Percentiles rank a stretch among this genome's conserved stretches.
phyloP scores from a whole-genome alignment of 352 stramenopile species.

The Globisporangium acanthophoron region DNA sequence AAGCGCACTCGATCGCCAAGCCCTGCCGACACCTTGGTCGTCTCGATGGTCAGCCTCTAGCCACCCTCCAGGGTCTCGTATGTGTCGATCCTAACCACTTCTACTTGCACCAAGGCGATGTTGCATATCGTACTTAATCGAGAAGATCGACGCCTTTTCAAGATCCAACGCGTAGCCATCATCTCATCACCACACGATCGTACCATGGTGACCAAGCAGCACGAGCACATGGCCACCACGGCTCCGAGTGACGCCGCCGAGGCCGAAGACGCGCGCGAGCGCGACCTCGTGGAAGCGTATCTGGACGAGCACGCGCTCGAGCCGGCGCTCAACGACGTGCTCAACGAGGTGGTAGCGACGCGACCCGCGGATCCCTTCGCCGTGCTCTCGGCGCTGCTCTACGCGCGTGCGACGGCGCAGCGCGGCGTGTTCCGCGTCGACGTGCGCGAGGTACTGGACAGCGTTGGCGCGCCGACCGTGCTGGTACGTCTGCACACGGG shows the following conservation, averaged over 20 bases:
- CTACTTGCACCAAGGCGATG: too few relatives aligned
- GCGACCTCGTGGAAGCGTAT: slow-evolving; percentile 74
- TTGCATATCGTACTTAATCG: not conserved
- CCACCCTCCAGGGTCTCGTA: too few relatives aligned
- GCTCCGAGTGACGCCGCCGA: slow-evolving; percentile 2
- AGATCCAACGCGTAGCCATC: too few relatives aligned
- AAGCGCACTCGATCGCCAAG: too few relatives aligned
- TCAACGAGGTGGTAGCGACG: slow-evolving; percentile 67
- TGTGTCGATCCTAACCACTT: too few relatives aligned
- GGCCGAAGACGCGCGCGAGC: slow-evolving; percentile 39
- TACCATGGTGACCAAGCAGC: not conserved
- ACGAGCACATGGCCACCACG: not conserved
- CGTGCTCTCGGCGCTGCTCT: slow-evolving; percentile 58
- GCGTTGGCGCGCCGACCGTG: slow-evolving; percentile 28
- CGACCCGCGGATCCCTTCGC: slow-evolving; percentile 65
- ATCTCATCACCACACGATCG: not conserved
- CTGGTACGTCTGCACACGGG: slow-evolving; percentile 60
- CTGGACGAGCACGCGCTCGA: slow-evolving; percentile 67
- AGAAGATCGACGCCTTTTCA: too few relatives aligned
- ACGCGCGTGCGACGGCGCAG: slow-evolving; percentile 49
- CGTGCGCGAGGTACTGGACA: slow-evolving; percentile 48
- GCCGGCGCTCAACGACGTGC: slow-evolving; percentile 51
- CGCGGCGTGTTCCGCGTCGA: slow-evolving; percentile 66
- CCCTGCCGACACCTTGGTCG: too few relatives aligned
- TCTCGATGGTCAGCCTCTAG: too few relatives aligned